These are phyloP conservation scores for Taphrina confusa DNA, from an alignment of 1,139 yeast species.

Conservation along the genomic window DNA sequence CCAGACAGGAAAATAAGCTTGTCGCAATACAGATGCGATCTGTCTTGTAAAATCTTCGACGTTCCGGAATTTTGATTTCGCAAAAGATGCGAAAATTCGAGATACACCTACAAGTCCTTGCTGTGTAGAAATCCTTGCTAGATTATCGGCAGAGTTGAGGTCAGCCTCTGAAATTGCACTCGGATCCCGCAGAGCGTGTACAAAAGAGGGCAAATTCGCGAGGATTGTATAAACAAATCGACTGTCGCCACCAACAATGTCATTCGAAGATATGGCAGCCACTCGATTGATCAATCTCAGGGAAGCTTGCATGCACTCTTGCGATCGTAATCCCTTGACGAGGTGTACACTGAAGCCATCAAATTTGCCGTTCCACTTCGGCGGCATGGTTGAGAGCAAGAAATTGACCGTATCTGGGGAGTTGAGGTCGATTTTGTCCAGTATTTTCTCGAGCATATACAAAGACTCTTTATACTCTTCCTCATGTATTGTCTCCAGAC, in stretches of 20 bases:
- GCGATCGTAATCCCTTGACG: conserved; percentile 77
- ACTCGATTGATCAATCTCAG: conserved; percentile 72
- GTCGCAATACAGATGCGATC: conserved; percentile 65
- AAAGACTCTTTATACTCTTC: conserved; percentile 87
- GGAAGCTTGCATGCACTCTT: conserved; percentile 77
- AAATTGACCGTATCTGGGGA: conserved; percentile 84
- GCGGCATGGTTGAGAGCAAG: conserved; percentile 82
- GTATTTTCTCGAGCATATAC: conserved; percentile 75
- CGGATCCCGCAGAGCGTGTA: conserved; percentile 69
- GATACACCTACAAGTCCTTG: conserved; percentile 63
- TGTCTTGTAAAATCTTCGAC: conserved; percentile 86
- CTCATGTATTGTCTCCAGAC: conserved; percentile 85
- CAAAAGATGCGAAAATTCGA: conserved; percentile 71
- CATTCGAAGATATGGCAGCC: conserved; percentile 67
- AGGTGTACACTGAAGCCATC: conserved; percentile 82
- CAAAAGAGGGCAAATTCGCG: conserved; percentile 78
- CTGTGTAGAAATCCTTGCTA: conserved; percentile 63
- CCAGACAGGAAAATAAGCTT: conserved; percentile 69
- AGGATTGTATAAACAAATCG: conserved; percentile 71
- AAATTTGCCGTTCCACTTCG: conserved; percentile 93
- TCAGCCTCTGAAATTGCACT: conserved; percentile 57
- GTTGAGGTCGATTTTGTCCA: conserved; percentile 82
- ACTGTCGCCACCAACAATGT: conserved; percentile 72
- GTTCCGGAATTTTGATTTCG: conserved; percentile 77
- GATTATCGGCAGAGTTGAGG: conserved; percentile 56